These are phyloP conservation scores for Saccharomyces pastorianus DNA, from an alignment of 1,139 yeast genomes.

Conservation along the genomic window DNA sequence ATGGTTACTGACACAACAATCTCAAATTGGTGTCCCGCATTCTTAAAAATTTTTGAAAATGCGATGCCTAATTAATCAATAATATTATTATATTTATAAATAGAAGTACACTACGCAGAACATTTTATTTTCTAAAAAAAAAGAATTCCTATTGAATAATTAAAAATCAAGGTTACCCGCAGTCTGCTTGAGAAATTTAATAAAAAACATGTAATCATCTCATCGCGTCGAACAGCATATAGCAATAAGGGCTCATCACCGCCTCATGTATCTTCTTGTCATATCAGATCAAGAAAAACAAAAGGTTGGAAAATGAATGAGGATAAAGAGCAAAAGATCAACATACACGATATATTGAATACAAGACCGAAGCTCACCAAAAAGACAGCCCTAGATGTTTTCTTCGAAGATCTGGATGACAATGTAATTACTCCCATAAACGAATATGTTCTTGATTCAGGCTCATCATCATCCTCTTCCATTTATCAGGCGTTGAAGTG, in stretches of 20 bases:
- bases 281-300: neutral
- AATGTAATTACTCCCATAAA: slow-evolving; percentile 12
- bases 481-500: slow-evolving; percentile 17
- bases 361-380: slow-evolving; percentile 29
- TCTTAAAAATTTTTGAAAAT: slow-evolving; percentile 26
- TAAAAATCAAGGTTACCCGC: neutral
- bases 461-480: neutral
- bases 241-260: neutral
- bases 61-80: neutral
- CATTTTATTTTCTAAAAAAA: neutral
- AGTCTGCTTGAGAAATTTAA: neutral
- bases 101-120: neutral
- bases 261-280: neutral
- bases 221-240: neutral
- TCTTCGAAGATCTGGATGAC: slow-evolving; percentile 23
- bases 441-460: neutral
- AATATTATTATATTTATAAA: neutral
- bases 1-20: slow-evolving; percentile 27
- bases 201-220: neutral
- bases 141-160: neutral
- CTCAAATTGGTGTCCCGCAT: slow-evolving; percentile 31
- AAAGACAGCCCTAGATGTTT: slow-evolving; percentile 34
- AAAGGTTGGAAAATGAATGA: neutral
- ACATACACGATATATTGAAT: slow-evolving; percentile 4
- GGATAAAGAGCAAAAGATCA: slow-evolving; percentile 1